Evolutionary conservation across 2,329 filamentous ascomycete genomes (phyloP), one percentile per base, ranked within the genome.

Genomic region (Didymella arachidicola): DNA sequence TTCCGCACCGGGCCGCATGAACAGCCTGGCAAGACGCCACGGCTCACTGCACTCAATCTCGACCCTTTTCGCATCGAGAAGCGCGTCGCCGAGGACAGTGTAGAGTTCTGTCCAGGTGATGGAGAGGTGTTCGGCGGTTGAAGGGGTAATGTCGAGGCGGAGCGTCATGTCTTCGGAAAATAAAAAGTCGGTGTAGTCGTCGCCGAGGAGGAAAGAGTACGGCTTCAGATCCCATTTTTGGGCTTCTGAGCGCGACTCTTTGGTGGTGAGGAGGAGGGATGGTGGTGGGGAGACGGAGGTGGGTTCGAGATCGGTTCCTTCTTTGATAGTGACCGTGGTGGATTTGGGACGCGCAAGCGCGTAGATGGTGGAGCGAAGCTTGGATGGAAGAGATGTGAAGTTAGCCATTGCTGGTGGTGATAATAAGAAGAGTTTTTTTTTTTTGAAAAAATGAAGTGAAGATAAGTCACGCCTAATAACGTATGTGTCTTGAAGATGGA

Each of bases 71-170:
- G 47, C 51, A 4, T 32, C 54, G 14, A 44, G 54, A 7, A 66
- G 58, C 11, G 49, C 60, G n/a, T 61, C 60, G 36, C 55, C 45
- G 5, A 66, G 45, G 4, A 61, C 44, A 26, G 49, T 47, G 39
- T 49, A 57, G 18, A 66, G 44, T 27, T 66, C 62, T 41, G 59
- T 58, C 62, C 62, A 66, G 2, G 58, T 63, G 54, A 57, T 62
- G 38, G 56, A 57, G 14, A 59, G 43, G 32, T 53, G 45, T n/a
- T 38, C 36, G 34, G 47, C 47, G 18, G 43, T 56, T 3, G 53
- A 57, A 10, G 55, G 57, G 10, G 29, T 38, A 19, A 65, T 63
- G 41, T 61, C 36, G 38, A 63, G 53, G 26, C 60, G 42, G 18
- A 65, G 53, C 2, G 47, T 54, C 19, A 49, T 61, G 41, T 61